phyloP scores from a whole-genome alignment of 179 eudicot genomes.

The Monotropa hypopitys region DNA sequence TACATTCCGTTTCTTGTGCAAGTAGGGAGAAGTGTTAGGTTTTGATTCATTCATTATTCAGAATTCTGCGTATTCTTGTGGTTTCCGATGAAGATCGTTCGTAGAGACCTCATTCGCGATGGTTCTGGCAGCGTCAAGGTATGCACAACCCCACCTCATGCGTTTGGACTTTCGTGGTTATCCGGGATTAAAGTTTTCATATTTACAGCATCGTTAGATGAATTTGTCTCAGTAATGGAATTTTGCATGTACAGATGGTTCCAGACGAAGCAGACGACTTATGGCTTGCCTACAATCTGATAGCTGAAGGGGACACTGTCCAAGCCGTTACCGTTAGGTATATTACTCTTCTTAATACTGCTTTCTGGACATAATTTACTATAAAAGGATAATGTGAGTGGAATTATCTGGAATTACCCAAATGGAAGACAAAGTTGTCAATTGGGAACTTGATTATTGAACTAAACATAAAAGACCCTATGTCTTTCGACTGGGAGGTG shows the following conservation, averaged over 20 bases:
- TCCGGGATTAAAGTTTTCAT: neutral
- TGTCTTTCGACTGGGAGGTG: no score
- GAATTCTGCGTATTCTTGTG: neutral
- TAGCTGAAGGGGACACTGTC: conserved; percentile 62
- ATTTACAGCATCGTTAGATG: neutral
- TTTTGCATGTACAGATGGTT: conserved; percentile 42
- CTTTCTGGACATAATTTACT: neutral
- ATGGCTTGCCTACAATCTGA: conserved; percentile 82
- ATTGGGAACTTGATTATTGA: no score
- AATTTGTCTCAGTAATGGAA: neutral
- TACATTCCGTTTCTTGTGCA: neutral
- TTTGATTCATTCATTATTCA: neutral
- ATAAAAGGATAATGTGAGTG: neutral
- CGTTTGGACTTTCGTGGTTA: neutral
- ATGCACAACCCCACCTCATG: no score
- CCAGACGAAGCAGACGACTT: conserved; percentile 87
- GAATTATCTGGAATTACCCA: no score
- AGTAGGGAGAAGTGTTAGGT: neutral
- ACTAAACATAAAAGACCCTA: no score
- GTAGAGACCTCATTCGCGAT: conserved; percentile 34
- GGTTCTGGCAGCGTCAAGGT: conserved; percentile 96
- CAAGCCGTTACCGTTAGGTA: conserved; percentile 68
- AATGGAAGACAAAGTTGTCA: no score
- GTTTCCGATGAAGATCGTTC: conserved; percentile 56
- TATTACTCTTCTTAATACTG: neutral